Conservation (phyloP, 306 rosid species). For the Prunus armeniaca region DNA sequence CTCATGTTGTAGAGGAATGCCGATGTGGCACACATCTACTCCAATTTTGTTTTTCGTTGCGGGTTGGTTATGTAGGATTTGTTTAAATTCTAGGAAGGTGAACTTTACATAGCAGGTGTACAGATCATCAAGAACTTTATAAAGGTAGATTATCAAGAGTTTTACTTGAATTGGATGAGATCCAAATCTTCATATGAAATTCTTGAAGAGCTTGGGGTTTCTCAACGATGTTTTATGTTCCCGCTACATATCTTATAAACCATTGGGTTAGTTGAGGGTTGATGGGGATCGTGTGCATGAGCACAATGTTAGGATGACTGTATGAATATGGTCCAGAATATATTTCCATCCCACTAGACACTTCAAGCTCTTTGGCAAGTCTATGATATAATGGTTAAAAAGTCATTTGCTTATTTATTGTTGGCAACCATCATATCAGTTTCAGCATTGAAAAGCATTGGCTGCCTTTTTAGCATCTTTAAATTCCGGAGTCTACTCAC, state of each 20-base stretch:
- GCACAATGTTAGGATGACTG: not conserved
- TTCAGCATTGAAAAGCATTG: not conserved
- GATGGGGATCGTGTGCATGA: not conserved
- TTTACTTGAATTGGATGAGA: not conserved
- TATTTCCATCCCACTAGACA: not conserved
- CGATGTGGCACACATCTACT: not conserved
- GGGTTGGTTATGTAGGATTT: slow-evolving; percentile 2
- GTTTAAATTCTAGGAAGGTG: not conserved
- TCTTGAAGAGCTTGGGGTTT: not conserved
- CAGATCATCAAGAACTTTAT: not conserved
- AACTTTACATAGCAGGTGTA: not conserved
- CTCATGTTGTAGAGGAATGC: not conserved
- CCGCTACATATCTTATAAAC: not conserved
- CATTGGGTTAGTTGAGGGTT: not conserved
- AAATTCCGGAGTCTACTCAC: too few relatives aligned
- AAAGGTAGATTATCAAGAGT: not conserved
- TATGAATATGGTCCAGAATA: not conserved
- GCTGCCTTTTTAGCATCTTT: too few relatives aligned
- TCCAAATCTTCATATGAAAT: not conserved
- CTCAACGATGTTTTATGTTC: not conserved
- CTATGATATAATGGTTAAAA: not conserved
- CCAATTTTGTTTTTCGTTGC: not conserved
- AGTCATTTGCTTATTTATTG: too few relatives aligned
- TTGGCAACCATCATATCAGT: slow-evolving; percentile 1
- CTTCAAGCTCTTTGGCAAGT: not conserved